Base-by-base conservation (phyloP, 2,329 filamentous ascomycete genomes). In the Exophiala viscosa region DNA sequence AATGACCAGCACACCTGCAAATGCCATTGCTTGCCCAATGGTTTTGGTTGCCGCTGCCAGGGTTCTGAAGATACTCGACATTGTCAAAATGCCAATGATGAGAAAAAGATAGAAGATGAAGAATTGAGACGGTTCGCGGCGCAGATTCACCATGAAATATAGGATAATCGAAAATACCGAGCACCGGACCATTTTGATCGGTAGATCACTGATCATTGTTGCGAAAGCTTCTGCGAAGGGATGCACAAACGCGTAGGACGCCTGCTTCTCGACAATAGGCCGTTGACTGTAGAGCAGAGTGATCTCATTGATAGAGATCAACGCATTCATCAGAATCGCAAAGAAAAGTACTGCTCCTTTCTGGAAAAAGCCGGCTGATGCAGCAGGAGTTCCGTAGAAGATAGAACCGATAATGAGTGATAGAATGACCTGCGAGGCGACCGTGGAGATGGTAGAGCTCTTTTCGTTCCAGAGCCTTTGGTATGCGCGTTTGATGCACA, bases 221-320 rank as follows among this genome's bases (percentile, higher is more conserved):
- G 87, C 83, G 53, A 89, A 78, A n/a, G 90, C 88, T 76, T 96
- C 90, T 11, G 90, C 87, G 11, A 86, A 90, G 0, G 91, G 89
- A 64, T 95, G 90, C 80, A 50, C 50, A 20, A 49, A 78, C 14
- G 90, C 90, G 67, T 95, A 96, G 52, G 87, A 83, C 50, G 79
- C 74, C 63, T 96, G 91, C 68, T 96, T 96, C 67, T 96, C 90
- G 55, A 96, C 89, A 63, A 96, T 95, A 1, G 88, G 87, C 34
- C 91, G 86, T 79, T 96, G 90, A 2, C 88, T 82, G 66, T 93
- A 96, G 3, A 95, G 78, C 0, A 88, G 90, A 32, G 41, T 28
- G 31, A 54, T 52, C 43, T 40, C 59, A 68, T 64, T 38, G 0
- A 65, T 48, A 17, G 58, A 55, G 11, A 47, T 48, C 13, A 59